Evolutionary conservation across 2,329 filamentous ascomycete genomes (phyloP), one percentile per base, ranked within the genome.

Genomic region (Furcasterigmium furcatum): DNA sequence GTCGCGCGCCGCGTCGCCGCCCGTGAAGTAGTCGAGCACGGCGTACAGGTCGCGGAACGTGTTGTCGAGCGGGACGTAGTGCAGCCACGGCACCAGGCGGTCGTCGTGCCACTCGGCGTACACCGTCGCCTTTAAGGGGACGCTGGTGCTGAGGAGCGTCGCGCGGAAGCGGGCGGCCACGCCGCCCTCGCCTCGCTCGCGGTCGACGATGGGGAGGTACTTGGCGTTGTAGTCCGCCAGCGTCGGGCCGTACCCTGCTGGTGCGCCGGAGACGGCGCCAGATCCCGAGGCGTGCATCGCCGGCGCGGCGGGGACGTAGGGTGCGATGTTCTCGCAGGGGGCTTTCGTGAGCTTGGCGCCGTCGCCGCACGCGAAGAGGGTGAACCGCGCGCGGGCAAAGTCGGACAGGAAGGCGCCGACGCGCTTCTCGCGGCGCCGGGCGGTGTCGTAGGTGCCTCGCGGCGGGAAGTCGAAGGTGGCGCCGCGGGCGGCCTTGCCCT

Each of bases 61-160:
- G 56, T 85, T 85, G 60, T 88, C 83, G 56, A 90, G 73, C 2
- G 87, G 86, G 1, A 84, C 79, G 55, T 87, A 90, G 63, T 91
- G 87, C 51, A 77, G 68, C 86, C 86, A 91, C 0, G 84, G 79
- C 13, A 80, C 66, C 1, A 90, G 70, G 7, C 86, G 74, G 36
- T 79, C 39, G 16, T 84, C 80, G 53, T 85, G 81, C 82, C 82
- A 85, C 56, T 85, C 82, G 24, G 72, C 66, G 55, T 81, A 85
- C 18, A 84, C 70, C 1, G 81, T 84, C 4, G 75, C 72, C 58
- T 85, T 85, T 56, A 85, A 70, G 1, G 77, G 77, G 8, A 83
- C 55, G 18, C 72, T 77, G 3, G 72, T 80, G 8, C 72, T 78
- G n/a, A 69, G 64, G 4, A 85, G 61, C 51, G 84, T 80, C 0